Base-by-base conservation (phyloP, 805 yeast species). In the Candida rishiriensis region DNA sequence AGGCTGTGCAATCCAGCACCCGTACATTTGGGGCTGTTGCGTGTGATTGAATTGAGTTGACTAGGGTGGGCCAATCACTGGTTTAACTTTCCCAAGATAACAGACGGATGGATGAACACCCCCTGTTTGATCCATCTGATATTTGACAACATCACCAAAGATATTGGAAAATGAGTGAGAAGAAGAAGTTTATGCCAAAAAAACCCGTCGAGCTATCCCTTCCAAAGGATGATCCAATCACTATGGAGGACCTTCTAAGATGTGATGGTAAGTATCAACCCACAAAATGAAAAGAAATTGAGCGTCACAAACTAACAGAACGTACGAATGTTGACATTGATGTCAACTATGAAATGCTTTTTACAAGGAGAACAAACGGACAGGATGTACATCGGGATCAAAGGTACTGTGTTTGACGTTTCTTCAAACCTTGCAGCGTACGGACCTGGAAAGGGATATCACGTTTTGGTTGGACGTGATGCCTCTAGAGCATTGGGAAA, bases 371-470 rank as follows among this genome's bases (percentile, higher is more conserved):
- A 64, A 10, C 58, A 67, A 41, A 49, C 59, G 14, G 66, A 71
- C 8, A 64, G 73, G 46, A 73, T 85, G 51, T 88, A 81, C 62
- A 84, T 88, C 15, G 93, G 81, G 8, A 81, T 88, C 54, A 80
- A 81, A 48, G 93, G 95, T 16, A 72, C 71, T 2, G 78, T 88
- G 10, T 88, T 86, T 60, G 96, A 88, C 56, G 96, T 88, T 10
- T 75, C 86, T 0, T 59, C 68, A 38, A 88, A 87, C 56, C 53
- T 61, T 11, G 77, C 74, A 13, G 82, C 81, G 34, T 88, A 88
- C 59, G 96, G 95, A 0, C 83, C 83, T 3, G 90, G 89, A 0
- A 76, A 79, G 47, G 80, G 83, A 17, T 88, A 88, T 63, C 81
- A 79, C 55, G 78, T 72, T 7, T 71, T 88, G 35, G 86, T 81